Evolutionary conservation across 2,329 filamentous ascomycete genomes (phyloP).

Genomic region (Alternaria burnsii): DNA sequence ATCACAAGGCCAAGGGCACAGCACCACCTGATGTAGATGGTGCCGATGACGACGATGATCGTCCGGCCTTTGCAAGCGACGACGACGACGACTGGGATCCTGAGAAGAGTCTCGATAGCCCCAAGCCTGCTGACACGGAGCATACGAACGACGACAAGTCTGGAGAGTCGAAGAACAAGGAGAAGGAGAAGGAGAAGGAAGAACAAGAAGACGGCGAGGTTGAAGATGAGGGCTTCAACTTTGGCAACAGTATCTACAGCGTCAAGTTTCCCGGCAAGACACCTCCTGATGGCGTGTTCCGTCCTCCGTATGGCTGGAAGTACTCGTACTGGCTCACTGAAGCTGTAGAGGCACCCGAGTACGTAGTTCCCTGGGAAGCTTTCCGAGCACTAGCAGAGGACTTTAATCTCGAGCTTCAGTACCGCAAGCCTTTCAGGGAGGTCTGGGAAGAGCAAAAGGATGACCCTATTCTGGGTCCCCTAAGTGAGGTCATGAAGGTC

Average conservation of each 20-base stretch:
- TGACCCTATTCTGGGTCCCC: slow-evolving; percentile 77
- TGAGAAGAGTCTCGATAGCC: slow-evolving; percentile 53
- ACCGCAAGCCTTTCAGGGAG: slow-evolving; percentile 88
- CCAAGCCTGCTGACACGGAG: slow-evolving; percentile 49
- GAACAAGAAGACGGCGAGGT: slow-evolving; percentile 57
- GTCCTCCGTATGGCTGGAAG: slow-evolving; percentile 96
- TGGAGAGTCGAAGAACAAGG: slow-evolving; percentile 33
- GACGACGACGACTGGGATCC: slow-evolving; percentile 57
- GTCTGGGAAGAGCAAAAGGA: slow-evolving; percentile 94
- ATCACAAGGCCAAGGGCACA: slow-evolving; percentile 66
- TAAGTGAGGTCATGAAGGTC: slow-evolving; percentile 97
- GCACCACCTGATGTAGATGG: slow-evolving; percentile 49
- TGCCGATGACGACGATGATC: slow-evolving; percentile 42
- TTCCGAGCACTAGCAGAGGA: slow-evolving; percentile 96
- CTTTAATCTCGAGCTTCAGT: slow-evolving; percentile 95
- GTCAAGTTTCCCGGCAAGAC: slow-evolving; percentile 87
- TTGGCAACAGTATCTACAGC: slow-evolving; percentile 92
- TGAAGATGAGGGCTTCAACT: slow-evolving; percentile 66
- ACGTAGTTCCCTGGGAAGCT: slow-evolving; percentile 97
- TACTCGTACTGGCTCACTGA: slow-evolving; percentile 97
- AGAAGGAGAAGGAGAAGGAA: slow-evolving; percentile 53
- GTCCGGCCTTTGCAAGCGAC: slow-evolving; percentile 48
- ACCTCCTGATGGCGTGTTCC: slow-evolving; percentile 86
- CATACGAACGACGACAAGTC: slow-evolving; percentile 37
- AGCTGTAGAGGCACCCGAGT: slow-evolving; percentile 95